A percentile compares a stretch with the other conserved stretches of the same genome.
Conservation (phyloP, 2,329 filamentous ascomycete genomes). For the Cercospora zeae-maydis region DNA sequence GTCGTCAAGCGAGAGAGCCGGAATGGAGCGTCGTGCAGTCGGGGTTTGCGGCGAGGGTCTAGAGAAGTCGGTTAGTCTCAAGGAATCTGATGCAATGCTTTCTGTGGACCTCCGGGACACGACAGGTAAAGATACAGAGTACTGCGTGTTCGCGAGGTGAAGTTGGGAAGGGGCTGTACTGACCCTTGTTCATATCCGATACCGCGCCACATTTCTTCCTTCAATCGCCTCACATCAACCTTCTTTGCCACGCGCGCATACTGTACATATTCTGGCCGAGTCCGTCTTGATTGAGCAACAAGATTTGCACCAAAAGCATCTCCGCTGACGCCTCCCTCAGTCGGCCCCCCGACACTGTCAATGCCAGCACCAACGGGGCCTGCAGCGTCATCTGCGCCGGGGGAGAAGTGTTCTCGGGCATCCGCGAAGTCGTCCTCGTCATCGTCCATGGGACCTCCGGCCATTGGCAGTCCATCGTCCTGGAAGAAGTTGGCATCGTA, state of each 20-base stretch:
- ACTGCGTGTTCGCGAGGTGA: background rate
- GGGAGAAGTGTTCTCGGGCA: constrained; percentile 74
- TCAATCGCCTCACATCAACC: constrained; percentile 61
- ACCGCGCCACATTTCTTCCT: constrained; percentile 63
- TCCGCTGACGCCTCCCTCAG: constrained; percentile 37
- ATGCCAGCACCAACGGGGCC: constrained; percentile 33
- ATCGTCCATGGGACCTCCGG: constrained; percentile 60
- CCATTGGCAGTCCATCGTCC: constrained; percentile 71
- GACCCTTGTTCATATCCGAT: constrained; percentile 49
- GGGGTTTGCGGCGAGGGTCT: constrained; percentile 19
- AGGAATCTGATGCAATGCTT: background rate
- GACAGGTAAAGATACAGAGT: background rate
- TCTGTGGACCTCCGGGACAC: background rate
- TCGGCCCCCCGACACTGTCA: constrained; percentile 37
- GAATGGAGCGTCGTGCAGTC: constrained; percentile 21
- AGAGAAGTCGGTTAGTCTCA: background rate
- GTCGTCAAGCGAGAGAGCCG: constrained; percentile 36
- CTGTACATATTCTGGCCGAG: constrained; percentile 62
- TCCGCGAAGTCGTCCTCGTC: constrained; percentile 75
- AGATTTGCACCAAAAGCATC: constrained; percentile 61
- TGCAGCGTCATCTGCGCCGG: constrained; percentile 52
- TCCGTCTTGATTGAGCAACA: constrained; percentile 57
- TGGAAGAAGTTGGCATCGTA: constrained; percentile 98
- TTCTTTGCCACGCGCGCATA: constrained; percentile 65
- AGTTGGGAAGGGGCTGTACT: background rate